Evolutionary conservation across 108 stramenopile species (phyloP).

Genomic region (Fistulifera pelliculosa): DNA sequence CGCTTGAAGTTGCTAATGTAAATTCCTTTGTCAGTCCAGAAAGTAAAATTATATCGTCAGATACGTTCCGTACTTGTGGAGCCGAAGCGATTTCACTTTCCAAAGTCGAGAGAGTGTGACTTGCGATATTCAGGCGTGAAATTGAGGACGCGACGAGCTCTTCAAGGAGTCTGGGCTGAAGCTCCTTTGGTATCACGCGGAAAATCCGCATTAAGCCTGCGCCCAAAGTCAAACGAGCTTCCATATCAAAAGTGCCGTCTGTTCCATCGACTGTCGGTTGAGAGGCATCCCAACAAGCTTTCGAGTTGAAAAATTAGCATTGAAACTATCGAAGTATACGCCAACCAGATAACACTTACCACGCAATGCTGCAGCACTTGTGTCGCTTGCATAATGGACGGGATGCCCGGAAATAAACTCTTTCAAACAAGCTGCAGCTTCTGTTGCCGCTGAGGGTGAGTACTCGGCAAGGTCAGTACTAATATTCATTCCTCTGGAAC

Average conservation of each 20-base stretch:
- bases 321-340: not conserved
- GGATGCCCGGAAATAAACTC: conserved; percentile 30
- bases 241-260: conserved; percentile 20
- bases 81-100: conserved; percentile 1
- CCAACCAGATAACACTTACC: conserved; percentile 24
- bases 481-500: conserved; percentile 16
- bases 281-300: conserved; percentile 36
- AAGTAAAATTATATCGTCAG: conserved; percentile 41
- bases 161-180: conserved; percentile 21
- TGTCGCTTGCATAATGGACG: conserved; percentile 26
- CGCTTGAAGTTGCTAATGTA: conserved; percentile 11
- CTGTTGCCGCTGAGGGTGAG: conserved; percentile 26
- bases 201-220: conserved; percentile 45
- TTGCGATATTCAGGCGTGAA: conserved; percentile 33
- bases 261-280: conserved; percentile 30
- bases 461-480: conserved; percentile 16
- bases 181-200: conserved; percentile 29
- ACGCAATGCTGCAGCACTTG: conserved; percentile 41
- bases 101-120: conserved; percentile 25
- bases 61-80: conserved; percentile 7
- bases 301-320: conserved; percentile 1
- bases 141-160: conserved; percentile 24
- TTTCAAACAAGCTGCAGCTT: conserved; percentile 39
- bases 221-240: conserved; percentile 40
- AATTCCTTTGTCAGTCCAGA: conserved; percentile 29